Percentiles rank a stretch among this genome's conserved stretches.
Evolutionary conservation across 2,329 filamentous ascomycete genomes (phyloP).

Genomic region (Cyclaneusma minus): DNA sequence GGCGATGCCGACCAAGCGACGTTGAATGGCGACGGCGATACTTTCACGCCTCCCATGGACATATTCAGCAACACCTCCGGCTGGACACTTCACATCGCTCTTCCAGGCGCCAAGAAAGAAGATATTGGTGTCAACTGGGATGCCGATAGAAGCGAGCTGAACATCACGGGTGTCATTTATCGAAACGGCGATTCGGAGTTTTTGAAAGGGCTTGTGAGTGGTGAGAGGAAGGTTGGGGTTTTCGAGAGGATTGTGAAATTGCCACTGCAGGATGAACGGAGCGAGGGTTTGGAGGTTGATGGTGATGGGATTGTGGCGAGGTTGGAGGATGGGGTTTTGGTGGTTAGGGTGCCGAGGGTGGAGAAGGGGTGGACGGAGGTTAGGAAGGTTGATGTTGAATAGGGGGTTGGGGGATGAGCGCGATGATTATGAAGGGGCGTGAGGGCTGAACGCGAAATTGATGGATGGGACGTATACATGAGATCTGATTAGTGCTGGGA

Average conservation of each 20-base stretch:
- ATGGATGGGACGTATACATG: no score
- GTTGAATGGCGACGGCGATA: constrained; percentile 20
- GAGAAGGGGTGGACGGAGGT: constrained; percentile 52
- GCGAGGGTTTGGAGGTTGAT: constrained; percentile 46
- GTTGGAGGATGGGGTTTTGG: constrained; percentile 63
- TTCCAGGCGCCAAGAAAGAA: constrained; percentile 67
- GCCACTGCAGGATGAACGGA: constrained; percentile 27
- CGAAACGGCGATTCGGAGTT: constrained; percentile 56
- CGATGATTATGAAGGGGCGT: no score
- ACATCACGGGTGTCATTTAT: constrained; percentile 57
- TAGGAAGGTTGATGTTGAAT: constrained; percentile 40
- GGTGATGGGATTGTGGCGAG: constrained; percentile 54
- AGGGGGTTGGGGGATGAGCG: constrained; percentile 3
- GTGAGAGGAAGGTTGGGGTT: constrained; percentile 56
- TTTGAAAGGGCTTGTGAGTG: constrained; percentile 40
- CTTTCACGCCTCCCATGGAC: constrained; percentile 54
- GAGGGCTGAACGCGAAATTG: no score
- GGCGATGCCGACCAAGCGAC: constrained; percentile 12
- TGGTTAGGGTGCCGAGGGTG: constrained; percentile 62
- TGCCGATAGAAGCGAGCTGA: constrained; percentile 46
- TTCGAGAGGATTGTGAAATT: constrained; percentile 60
- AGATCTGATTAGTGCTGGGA: no score
- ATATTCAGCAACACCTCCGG: constrained; percentile 52
- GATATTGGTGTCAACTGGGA: constrained; percentile 69
- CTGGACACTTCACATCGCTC: constrained; percentile 55